Percentiles rank a stretch among this genome's conserved stretches.
phyloP scores from a whole-genome alignment of 208 protist genomes.

The Acanthamoeba sp. region DNA sequence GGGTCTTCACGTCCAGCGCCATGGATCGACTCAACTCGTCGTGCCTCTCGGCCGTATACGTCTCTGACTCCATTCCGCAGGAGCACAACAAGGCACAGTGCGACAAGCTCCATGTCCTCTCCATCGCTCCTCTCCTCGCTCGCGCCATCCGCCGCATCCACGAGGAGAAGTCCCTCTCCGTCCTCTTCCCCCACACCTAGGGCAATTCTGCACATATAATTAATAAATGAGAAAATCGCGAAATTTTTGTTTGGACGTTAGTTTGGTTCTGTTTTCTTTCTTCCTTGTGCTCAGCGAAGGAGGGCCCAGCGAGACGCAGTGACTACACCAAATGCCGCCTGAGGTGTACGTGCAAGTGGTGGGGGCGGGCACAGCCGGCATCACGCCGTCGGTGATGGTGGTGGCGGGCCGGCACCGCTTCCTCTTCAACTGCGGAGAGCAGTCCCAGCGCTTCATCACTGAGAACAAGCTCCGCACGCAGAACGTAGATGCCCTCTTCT shows the following conservation, averaged over 20 bases:
- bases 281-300: no score
- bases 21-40: constrained; percentile 93
- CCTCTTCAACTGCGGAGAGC: constrained; percentile 29
- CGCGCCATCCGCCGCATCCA: constrained; percentile 93
- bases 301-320: background rate
- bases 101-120: constrained; percentile 93
- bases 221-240: no score
- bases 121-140: constrained; percentile 93
- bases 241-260: no score
- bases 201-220: background rate
- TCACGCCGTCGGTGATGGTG: constrained; percentile 17
- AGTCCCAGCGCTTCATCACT: constrained; percentile 41
- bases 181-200: constrained; percentile 54
- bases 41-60: constrained; percentile 93
- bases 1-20: constrained; percentile 94
- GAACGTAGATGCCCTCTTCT: constrained; percentile 33
- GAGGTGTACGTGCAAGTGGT: constrained; percentile 46
- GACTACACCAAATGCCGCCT: constrained; percentile 10
- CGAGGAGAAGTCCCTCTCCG: constrained; percentile 70
- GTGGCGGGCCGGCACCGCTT: constrained; percentile 36
- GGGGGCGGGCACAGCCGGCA: background rate
- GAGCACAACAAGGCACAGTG: constrained; percentile 90
- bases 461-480: constrained; percentile 31
- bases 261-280: no score
- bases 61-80: constrained; percentile 96